Conservation (phyloP, 495 filamentous ascomycete genomes). For the Acidiella bohemica region DNA sequence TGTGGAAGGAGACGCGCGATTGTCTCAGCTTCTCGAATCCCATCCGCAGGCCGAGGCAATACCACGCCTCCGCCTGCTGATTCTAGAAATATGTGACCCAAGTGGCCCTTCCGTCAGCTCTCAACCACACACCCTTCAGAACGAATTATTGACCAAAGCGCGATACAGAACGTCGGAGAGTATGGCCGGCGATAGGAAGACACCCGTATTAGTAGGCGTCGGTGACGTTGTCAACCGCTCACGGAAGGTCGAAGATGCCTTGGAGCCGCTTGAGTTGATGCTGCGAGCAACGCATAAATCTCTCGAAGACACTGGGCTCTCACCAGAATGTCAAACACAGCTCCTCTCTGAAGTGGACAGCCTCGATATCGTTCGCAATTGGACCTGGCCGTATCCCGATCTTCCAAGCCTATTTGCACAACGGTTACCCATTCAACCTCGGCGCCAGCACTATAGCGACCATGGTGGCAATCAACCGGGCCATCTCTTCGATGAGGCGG, state of each 20-base stretch:
- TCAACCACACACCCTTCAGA: too few relatives aligned
- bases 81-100: too few relatives aligned
- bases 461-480: conserved; percentile 44
- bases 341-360: conserved; percentile 39
- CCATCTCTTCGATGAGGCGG: conserved; percentile 42
- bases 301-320: conserved; percentile 31
- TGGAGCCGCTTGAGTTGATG: conserved; percentile 41
- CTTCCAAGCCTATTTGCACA: conserved; percentile 34
- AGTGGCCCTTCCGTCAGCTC: too few relatives aligned
- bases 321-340: conserved; percentile 10
- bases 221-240: conserved; percentile 41
- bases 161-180: too few relatives aligned
- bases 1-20: too few relatives aligned
- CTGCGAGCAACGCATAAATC: conserved; percentile 34
- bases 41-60: too few relatives aligned
- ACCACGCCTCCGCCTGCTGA: too few relatives aligned
- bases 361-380: conserved; percentile 40
- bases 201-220: too few relatives aligned
- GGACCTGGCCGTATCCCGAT: conserved; percentile 46
- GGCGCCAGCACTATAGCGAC: conserved; percentile 32
- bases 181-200: too few relatives aligned
- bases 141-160: too few relatives aligned
- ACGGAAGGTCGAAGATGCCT: conserved; percentile 35
- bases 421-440: conserved; percentile 30
- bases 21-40: too few relatives aligned